phyloP scores from a whole-genome alignment of 2,329 filamentous ascomycete genomes.

The Penicillium janthinellum region DNA sequence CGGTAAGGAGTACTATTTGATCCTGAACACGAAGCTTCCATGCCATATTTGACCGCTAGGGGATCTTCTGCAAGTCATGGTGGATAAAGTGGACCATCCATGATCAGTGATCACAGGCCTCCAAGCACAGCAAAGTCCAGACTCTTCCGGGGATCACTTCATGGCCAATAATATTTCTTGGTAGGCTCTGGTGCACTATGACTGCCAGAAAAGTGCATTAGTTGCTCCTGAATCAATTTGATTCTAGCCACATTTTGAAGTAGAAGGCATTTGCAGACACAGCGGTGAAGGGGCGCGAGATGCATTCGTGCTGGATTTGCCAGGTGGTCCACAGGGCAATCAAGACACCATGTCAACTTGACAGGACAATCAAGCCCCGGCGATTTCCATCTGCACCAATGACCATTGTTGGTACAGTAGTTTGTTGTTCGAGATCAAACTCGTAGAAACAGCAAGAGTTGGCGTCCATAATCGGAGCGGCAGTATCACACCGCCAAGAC shows the following conservation, averaged over 20 bases:
- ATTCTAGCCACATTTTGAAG: neutral
- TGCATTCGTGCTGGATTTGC: slow-evolving; percentile 8
- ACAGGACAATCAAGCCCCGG: neutral
- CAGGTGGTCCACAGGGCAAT: slow-evolving; percentile 7
- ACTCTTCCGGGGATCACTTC: neutral
- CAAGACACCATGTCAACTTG: neutral
- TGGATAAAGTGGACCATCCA: slow-evolving; percentile 6
- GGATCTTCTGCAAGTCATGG: neutral
- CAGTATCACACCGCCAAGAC: slow-evolving; percentile 28
- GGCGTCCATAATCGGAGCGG: slow-evolving; percentile 6
- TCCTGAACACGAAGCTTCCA: neutral
- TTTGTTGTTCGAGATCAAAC: neutral
- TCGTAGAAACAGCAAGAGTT: neutral
- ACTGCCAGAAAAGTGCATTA: neutral
- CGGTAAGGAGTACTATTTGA: neutral
- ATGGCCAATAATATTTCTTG: slow-evolving; percentile 4
- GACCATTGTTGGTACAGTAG: neutral
- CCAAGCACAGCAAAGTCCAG: slow-evolving; percentile 10
- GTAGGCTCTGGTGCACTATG: neutral
- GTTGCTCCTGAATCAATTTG: slow-evolving; percentile 5
- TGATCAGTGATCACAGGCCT: slow-evolving; percentile 2
- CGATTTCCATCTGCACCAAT: neutral
- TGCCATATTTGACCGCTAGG: slow-evolving; percentile 10
- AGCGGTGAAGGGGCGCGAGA: slow-evolving; percentile 23
- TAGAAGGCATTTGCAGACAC: slow-evolving; percentile 1